Evolutionary conservation across 31 red algal genomes (phyloP), one percentile per base, ranked within the genome.

Genomic region (Asparagopsis taxiformis): DNA sequence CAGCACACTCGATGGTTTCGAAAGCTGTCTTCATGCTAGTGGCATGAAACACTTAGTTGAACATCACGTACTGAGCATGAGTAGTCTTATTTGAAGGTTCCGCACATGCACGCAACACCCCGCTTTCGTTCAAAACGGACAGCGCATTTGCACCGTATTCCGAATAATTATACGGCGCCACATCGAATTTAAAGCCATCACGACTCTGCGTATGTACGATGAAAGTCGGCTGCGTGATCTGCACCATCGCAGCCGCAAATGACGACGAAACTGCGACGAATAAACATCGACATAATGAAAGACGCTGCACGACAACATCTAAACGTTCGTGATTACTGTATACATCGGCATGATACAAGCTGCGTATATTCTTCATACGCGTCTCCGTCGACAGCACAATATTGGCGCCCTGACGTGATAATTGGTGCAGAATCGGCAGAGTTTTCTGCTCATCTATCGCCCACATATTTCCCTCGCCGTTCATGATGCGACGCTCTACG

Each of bases 191-290:
- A 52, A 77, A 77, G 24, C 72, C 72, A 3, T 4, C 10, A 1
- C 55, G 55, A 62, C 51, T 62, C 0, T 33, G 23, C 3, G 51
- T 77, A 51, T 77, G 63, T 32, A 77, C 72, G 0, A 77, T 31
- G 28, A 60, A 62, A 0, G 55, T 53, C 7, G 72, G 72, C 21
- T 34, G 17, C 13, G 59, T 51, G 33, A 77, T 62, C 72, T 77
- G 72, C 28, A 77, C 25, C 72, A 77, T 77, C 5, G 72, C 72
- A 2, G 57, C 55, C 8, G 72, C 72, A 77, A 77, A 77, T 10
- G 72, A 30, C 13, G 56, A 63, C 10, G 29, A 17, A 24, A 35
- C 57, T 25, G 72, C 55, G 1, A 77, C 72, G 63, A 77, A 77
- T 20, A 59, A 32, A n/a, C 72, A 77, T 16, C 72, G 72, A 63